phyloP scores from a whole-genome alignment of 345 rosid genomes.

The Brassica carinata region DNA sequence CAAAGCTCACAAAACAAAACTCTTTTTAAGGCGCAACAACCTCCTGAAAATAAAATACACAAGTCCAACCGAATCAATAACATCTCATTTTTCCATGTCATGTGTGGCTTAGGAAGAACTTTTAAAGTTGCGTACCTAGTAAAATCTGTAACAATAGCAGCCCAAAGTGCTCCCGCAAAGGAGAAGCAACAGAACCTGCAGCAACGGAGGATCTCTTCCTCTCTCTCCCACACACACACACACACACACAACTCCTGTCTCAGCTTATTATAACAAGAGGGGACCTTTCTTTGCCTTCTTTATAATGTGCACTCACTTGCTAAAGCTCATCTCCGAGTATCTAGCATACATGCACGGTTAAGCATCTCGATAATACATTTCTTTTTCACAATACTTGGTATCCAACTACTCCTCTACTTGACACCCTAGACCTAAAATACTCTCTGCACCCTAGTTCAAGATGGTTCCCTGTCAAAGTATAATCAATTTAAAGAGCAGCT shows the following conservation, averaged over 20 bases:
- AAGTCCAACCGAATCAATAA: neutral
- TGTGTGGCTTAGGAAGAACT: neutral
- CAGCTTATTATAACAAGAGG: conserved; percentile 19
- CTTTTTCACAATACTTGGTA: neutral
- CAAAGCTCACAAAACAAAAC: neutral
- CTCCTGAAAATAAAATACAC: neutral
- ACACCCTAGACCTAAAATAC: neutral
- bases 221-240: neutral
- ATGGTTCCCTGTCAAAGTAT: neutral
- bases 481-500: neutral
- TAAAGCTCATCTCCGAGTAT: conserved; percentile 45
- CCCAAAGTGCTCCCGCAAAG: conserved; percentile 27
- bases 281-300: conserved; percentile 6
- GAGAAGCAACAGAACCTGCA: conserved; percentile 28
- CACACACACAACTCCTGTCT: neutral
- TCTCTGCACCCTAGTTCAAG: neutral
- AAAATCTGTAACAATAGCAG: conserved; percentile 19
- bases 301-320: conserved; percentile 31
- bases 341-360: conserved; percentile 16
- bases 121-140: conserved; percentile 18
- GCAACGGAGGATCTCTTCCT: conserved; percentile 8
- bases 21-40: neutral
- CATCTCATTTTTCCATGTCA: neutral
- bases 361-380: neutral
- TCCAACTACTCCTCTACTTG: neutral